These are phyloP conservation scores for Pisolithus thermaeus DNA, from an alignment of 1,284 basidiomycete species.

Conservation along the genomic window DNA sequence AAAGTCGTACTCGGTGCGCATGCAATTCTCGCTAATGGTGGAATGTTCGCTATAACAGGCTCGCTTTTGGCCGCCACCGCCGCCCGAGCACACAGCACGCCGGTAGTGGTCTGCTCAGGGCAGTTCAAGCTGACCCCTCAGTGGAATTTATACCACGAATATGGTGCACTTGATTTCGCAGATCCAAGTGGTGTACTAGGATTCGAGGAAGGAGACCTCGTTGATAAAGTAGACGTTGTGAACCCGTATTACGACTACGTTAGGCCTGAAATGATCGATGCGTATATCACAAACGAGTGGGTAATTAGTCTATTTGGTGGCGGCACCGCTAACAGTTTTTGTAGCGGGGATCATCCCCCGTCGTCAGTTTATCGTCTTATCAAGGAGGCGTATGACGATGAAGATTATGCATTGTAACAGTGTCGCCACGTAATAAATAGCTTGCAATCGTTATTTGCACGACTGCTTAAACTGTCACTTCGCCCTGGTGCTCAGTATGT, in stretches of 20 bases:
- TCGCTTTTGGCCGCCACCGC: conserved; percentile 82
- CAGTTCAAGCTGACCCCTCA: conserved; percentile 95
- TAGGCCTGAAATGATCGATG: conserved; percentile 84
- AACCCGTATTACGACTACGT: conserved; percentile 96
- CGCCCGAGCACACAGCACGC: conserved; percentile 88
- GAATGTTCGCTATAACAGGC: conserved; percentile 86
- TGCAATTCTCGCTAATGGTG: conserved; percentile 92
- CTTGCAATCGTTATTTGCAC: not conserved
- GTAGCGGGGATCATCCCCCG: conserved; percentile 86
- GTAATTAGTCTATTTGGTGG: conserved; percentile 29
- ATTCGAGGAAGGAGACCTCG: conserved; percentile 71
- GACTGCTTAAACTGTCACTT: conserved; percentile 15
- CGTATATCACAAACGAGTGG: conserved; percentile 96
- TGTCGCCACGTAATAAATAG: not conserved
- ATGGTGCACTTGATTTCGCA: conserved; percentile 82
- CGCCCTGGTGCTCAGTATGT: conserved; percentile 61
- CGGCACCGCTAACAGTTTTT: conserved; percentile 9
- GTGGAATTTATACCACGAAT: conserved; percentile 90
- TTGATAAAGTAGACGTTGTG: conserved; percentile 83
- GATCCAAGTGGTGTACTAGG: conserved; percentile 80
- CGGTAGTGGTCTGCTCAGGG: conserved; percentile 91
- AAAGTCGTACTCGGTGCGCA: conserved; percentile 95
- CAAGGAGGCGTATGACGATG: conserved; percentile 91
- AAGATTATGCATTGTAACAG: conserved; percentile 70
- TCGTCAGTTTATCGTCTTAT: conserved; percentile 87